These are phyloP conservation scores for Daldinia eschscholtzii DNA, from an alignment of 2,329 filamentous ascomycete species.

Conservation along the genomic window DNA sequence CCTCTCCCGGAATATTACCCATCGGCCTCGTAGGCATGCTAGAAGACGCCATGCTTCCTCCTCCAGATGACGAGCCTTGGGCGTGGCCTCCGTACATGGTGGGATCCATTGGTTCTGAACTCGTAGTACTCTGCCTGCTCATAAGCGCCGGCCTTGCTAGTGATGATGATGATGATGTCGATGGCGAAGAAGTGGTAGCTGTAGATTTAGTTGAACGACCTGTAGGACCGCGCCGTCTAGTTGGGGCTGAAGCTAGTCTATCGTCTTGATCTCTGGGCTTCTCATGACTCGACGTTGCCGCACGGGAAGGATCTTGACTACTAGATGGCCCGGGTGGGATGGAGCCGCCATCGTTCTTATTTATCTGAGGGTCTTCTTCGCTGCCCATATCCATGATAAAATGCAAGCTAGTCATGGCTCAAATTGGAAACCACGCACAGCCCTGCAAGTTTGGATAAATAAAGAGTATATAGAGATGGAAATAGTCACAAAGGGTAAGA, in stretches of 20 bases:
- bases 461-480: slow-evolving; percentile 50
- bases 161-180: slow-evolving; percentile 49
- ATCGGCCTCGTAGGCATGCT: slow-evolving; percentile 59
- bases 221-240: slow-evolving; percentile 55
- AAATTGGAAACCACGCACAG: slow-evolving; percentile 56
- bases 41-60: slow-evolving; percentile 49
- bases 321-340: slow-evolving; percentile 54
- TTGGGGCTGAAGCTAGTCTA: slow-evolving; percentile 52
- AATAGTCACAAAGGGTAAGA: slow-evolving; percentile 50
- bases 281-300: slow-evolving; percentile 57
- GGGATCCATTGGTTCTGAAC: slow-evolving; percentile 65
- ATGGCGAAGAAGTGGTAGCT: slow-evolving; percentile 43
- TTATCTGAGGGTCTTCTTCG: slow-evolving; percentile 58
- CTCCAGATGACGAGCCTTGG: slow-evolving; percentile 55
- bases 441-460: slow-evolving; percentile 52
- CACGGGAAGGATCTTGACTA: slow-evolving; percentile 55
- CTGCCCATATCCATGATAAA: slow-evolving; percentile 70
- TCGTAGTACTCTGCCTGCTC: slow-evolving; percentile 60
- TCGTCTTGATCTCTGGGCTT: slow-evolving; percentile 54
- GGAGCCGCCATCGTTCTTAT: slow-evolving; percentile 62
- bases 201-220: slow-evolving; percentile 52
- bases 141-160: slow-evolving; percentile 49
- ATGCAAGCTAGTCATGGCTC: slow-evolving; percentile 66
- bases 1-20: slow-evolving; percentile 50
- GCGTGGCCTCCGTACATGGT: slow-evolving; percentile 52